Evolutionary conservation across 192 early-diverging fungal species (phyloP), one percentile per base, ranked within the genome.

Genomic region (Entomortierella parvispora): DNA sequence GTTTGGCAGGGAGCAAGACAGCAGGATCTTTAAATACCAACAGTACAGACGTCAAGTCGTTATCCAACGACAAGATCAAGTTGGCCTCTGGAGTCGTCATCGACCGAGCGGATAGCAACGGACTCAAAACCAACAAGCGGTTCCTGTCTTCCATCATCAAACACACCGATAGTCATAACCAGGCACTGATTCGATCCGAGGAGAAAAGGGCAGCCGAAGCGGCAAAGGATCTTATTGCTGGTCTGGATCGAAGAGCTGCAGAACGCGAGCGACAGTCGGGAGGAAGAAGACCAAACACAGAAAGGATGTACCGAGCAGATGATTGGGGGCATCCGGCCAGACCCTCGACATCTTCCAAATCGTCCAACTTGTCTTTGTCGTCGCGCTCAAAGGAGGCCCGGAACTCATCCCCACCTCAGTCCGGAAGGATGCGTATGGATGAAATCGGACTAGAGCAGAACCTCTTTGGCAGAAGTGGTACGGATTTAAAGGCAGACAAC

Each of bases 101-200:
- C 46, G 57, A 37, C 31, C 85, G 85, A 22, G 61, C 74, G 2
- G 69, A 82, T 17, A 80, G 69, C 45, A 81, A 62, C 31, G 55
- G 81, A 0, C 82, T 82, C 10, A 86, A 84, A 43, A 83, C 85
- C 25, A 88, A 88, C 58, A 88, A 83, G 34, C 74, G 87, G n/a
- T 88, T 88, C 52, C 71, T 88, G 3, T 64, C 81, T 12, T 85
- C 84, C 20, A 77, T 88, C 23, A 80, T 88, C 40, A 86, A 85
- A 61, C 83, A 71, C 48, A 86, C 85, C 0, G 84, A 86, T 51
- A 58, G 65, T 44, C 87, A 88, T 55, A 88, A 88, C 32, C 79
- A 88, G 48, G 67, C 79, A 4, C 63, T 86, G 12, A 84, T 88
- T 46, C 74, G 65, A 25, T 70, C 80, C 2, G 76, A 80, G 22